A percentile compares a stretch with the other conserved stretches of the same genome.
Evolutionary conservation across 345 rosid species (phyloP).

Genomic region (Gossypium anomalum): DNA sequence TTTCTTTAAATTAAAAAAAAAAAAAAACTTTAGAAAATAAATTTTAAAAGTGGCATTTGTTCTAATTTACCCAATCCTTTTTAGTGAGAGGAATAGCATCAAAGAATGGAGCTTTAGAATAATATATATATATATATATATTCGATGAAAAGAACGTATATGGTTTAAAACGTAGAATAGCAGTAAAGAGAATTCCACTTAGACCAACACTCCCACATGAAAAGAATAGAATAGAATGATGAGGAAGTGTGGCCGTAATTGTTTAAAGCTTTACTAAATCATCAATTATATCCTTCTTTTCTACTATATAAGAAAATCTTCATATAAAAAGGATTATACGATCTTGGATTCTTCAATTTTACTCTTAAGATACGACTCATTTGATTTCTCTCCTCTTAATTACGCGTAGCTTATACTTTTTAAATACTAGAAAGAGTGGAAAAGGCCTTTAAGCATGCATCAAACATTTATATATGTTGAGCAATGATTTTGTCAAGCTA

Average conservation of each 20-base stretch:
- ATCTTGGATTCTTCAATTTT: too few species aligned
- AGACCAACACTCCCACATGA: slow-evolving; percentile 27
- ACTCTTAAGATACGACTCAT: too few species aligned
- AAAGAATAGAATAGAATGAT: slow-evolving; percentile 58
- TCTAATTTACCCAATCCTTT: too few species aligned
- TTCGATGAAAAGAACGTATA: background rate
- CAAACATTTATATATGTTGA: slow-evolving; percentile 22
- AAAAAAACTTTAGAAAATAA: too few species aligned
- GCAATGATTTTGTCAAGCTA: slow-evolving; percentile 42
- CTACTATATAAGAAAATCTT: background rate
- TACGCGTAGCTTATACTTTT: background rate
- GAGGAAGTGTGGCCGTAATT: slow-evolving; percentile 28
- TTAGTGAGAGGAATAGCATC: too few species aligned
- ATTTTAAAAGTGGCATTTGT: too few species aligned
- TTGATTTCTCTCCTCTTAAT: background rate
- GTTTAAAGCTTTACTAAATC: slow-evolving; percentile 16
- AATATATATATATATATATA: too few species aligned
- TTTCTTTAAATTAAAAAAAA: too few species aligned
- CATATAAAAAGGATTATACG: too few species aligned
- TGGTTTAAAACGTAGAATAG: slow-evolving; percentile 22
- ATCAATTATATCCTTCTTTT: background rate
- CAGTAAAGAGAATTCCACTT: slow-evolving; percentile 34
- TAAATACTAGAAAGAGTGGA: slow-evolving; percentile 21
- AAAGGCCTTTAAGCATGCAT: slow-evolving; percentile 27
- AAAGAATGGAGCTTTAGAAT: too few species aligned